Conservation (phyloP, 139 green algal species). For the Chlorella vulgaris region DNA sequence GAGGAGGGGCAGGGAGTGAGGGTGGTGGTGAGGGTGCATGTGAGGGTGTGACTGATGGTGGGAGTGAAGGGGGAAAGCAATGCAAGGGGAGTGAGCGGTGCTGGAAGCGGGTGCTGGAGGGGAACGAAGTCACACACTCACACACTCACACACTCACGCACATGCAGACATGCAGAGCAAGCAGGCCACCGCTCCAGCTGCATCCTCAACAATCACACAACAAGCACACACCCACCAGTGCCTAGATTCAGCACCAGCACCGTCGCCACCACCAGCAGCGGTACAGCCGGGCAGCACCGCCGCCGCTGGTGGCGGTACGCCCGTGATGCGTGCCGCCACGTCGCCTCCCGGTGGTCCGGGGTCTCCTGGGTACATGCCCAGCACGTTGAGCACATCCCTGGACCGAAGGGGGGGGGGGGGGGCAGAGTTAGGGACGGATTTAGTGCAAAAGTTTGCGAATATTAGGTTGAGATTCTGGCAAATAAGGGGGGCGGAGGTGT, state of each 20-base stretch:
- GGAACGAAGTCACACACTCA: too few species aligned
- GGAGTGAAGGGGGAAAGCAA: too few species aligned
- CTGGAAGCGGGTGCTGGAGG: too few species aligned
- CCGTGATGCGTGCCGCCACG: conserved; percentile 39
- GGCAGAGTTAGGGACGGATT: not conserved
- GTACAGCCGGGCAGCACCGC: not conserved
- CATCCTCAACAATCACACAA: not conserved
- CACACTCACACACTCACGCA: too few species aligned
- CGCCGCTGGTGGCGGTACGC: too few species aligned
- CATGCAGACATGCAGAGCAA: too few species aligned
- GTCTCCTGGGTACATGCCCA: conserved; percentile 73
- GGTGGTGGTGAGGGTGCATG: not conserved
- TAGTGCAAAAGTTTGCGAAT: not conserved
- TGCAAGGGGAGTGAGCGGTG: too few species aligned
- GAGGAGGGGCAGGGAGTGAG: not conserved
- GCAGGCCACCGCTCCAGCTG: too few species aligned
- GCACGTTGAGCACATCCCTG: conserved; percentile 69
- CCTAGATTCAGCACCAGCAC: not conserved
- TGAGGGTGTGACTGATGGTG: too few species aligned
- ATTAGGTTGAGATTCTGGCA: too few species aligned
- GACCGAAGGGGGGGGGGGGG: not conserved
- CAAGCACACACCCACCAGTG: not conserved
- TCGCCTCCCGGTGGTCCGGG: conserved; percentile 51
- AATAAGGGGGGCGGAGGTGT: too few species aligned
- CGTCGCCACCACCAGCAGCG: too few species aligned